Conservation (phyloP, 371 early-diverging fungal genomes). For the Mucor mucedo region DNA sequence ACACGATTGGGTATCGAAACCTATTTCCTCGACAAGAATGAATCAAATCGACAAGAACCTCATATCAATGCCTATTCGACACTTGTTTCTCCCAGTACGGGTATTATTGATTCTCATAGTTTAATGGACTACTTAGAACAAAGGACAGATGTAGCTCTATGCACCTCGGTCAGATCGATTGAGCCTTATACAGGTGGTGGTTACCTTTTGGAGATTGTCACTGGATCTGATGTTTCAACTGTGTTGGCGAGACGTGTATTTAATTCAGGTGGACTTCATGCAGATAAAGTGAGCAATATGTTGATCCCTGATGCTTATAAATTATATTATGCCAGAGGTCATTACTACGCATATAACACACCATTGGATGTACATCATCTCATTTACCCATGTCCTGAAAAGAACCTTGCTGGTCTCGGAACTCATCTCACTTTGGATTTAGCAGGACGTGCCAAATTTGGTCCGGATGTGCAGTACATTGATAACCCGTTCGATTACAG, state of each 20-base stretch:
- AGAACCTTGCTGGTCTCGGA: slow-evolving; percentile 75
- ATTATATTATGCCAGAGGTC: slow-evolving; percentile 77
- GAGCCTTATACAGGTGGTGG: slow-evolving; percentile 10
- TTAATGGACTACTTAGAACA: slow-evolving; percentile 69
- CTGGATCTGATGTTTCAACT: slow-evolving; percentile 26
- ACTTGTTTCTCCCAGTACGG: slow-evolving; percentile 77
- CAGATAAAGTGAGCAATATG: slow-evolving; percentile 69
- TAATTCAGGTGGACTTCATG: slow-evolving; percentile 81
- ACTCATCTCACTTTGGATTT: slow-evolving; percentile 87
- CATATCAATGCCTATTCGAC: slow-evolving; percentile 57
- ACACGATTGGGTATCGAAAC: slow-evolving; percentile 63
- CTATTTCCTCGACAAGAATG: slow-evolving; percentile 54
- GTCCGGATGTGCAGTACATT: slow-evolving; percentile 79
- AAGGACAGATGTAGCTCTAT: slow-evolving; percentile 55
- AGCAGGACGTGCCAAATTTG: slow-evolving; percentile 79
- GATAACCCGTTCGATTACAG: slow-evolving; percentile 63
- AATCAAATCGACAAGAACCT: slow-evolving; percentile 63
- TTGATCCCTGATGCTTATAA: slow-evolving; percentile 42
- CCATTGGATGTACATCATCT: slow-evolving; percentile 58
- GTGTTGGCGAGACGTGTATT: slow-evolving; percentile 70
- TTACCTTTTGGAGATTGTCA: slow-evolving; percentile 55
- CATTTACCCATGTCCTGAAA: slow-evolving; percentile 88
- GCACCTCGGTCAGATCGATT: slow-evolving; percentile 58
- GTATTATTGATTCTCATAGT: slow-evolving; percentile 81
- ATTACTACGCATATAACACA: slow-evolving; percentile 63